Conservation (phyloP, 2,329 filamentous ascomycete species). For the Pseudopyricularia javanii region DNA sequence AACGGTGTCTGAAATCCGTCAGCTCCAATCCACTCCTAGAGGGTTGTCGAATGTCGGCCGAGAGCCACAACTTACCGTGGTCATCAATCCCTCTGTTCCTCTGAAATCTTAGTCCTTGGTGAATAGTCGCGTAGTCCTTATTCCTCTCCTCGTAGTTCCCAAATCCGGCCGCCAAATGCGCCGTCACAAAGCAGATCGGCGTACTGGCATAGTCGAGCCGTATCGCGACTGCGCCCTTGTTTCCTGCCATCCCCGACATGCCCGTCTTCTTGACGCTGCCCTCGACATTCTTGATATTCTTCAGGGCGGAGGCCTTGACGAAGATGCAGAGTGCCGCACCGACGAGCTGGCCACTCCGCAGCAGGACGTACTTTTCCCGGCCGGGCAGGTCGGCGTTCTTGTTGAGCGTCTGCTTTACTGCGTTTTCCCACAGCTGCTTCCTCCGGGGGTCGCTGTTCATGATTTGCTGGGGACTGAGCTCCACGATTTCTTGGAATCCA, state of each 20-base stretch:
- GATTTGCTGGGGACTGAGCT: constrained; percentile 92
- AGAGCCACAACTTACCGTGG: constrained; percentile 30
- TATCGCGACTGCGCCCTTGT: constrained; percentile 95
- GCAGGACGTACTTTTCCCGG: constrained; percentile 71
- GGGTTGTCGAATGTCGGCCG: background rate
- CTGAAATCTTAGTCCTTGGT: constrained; percentile 78
- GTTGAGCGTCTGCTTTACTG: constrained; percentile 70
- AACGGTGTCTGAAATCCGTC: constrained; percentile 41
- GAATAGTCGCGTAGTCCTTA: constrained; percentile 81
- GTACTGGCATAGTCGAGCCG: constrained; percentile 91
- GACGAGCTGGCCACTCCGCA: constrained; percentile 87
- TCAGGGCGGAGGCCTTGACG: constrained; percentile 65
- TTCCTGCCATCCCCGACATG: constrained; percentile 92
- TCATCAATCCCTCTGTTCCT: constrained; percentile 83
- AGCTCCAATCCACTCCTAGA: background rate
- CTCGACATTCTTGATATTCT: constrained; percentile 89
- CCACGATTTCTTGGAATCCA: constrained; percentile 97
- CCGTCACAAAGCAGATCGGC: constrained; percentile 87
- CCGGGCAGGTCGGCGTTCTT: constrained; percentile 49
- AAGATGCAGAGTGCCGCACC: constrained; percentile 89
- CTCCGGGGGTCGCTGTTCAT: constrained; percentile 93
- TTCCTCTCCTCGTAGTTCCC: constrained; percentile 95
- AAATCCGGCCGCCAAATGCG: constrained; percentile 91
- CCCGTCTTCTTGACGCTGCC: constrained; percentile 89
- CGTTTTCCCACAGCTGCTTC: constrained; percentile 75